Conservation (phyloP, 2,329 filamentous ascomycete species). For the Grosmannia penicillata region DNA sequence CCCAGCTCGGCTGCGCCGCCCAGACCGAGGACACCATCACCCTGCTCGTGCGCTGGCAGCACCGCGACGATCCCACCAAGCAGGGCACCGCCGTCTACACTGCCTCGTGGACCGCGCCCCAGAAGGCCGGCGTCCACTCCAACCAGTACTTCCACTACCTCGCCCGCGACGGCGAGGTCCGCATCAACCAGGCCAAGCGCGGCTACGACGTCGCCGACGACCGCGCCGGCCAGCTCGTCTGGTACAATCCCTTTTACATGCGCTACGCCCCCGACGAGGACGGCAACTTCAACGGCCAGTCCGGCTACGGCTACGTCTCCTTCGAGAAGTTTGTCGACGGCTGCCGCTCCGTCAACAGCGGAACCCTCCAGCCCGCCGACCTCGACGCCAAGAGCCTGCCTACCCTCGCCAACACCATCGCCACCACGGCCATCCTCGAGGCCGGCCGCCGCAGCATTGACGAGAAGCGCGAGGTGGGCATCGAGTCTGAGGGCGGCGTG, state of each 20-base stretch:
- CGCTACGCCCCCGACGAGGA: slow-evolving; percentile 87
- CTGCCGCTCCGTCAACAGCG: slow-evolving; percentile 63
- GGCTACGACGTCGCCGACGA: slow-evolving; percentile 94
- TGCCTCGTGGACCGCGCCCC: slow-evolving; percentile 85
- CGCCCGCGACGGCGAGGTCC: slow-evolving; percentile 68
- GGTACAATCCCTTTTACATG: slow-evolving; percentile 96
- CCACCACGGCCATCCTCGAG: slow-evolving; percentile 82
- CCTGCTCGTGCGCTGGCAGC: slow-evolving; percentile 75
- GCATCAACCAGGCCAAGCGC: slow-evolving; percentile 78
- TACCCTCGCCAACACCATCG: slow-evolving; percentile 77
- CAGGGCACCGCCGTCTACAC: slow-evolving; percentile 82
- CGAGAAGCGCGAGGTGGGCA: slow-evolving; percentile 63
- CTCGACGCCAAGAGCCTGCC: slow-evolving; percentile 70
- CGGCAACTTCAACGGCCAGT: slow-evolving; percentile 84
- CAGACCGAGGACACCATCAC: slow-evolving; percentile 90
- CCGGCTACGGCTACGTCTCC: slow-evolving; percentile 83
- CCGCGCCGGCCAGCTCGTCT: slow-evolving; percentile 51
- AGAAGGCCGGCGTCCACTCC: slow-evolving; percentile 85
- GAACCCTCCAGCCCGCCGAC: slow-evolving; percentile 54
- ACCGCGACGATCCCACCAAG: slow-evolving; percentile 52
- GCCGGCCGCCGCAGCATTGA: slow-evolving; percentile 75
- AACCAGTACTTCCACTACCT: slow-evolving; percentile 98
- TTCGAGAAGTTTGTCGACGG: slow-evolving; percentile 95
- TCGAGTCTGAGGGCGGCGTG: slow-evolving; percentile 46
- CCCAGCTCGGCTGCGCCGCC: slow-evolving; percentile 60